Evolutionary conservation across 106 monocot genomes (phyloP), one percentile per base, ranked within the genome.

Genomic region (Dendrobium nobile): DNA sequence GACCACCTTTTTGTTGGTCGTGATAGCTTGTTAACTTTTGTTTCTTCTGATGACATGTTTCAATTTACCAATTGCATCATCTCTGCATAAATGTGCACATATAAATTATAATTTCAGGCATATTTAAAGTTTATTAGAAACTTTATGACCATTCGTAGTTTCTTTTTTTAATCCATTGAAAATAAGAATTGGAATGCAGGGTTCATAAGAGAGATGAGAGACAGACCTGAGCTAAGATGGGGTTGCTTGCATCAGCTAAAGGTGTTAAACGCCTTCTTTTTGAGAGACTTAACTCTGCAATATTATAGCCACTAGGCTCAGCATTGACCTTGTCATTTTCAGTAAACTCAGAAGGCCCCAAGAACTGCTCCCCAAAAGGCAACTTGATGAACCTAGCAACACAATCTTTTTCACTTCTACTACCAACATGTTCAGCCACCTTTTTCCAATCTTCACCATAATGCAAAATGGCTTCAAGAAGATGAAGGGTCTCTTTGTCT

Each of bases 371-470:
- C 40, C 95, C 98, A 86, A 95, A 93, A 28, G 95, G 92, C 75
- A 99, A 80, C 75, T 84, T 89, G 41, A 92, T 82, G 78, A 92
- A 98, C 82, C 91, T 91, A 43, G 87, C 86, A 84, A 95, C 86
- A 82, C 98, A 99, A 9, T 99, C 98, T 80, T 85, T 92, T 73
- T 86, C 95, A 47, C 77, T 87, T 85, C 91, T 90, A 61, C 88
- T 91, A 56, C 91, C 92, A 64, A 93, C 95, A 88, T 99, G 89
- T 33, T 94, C 91, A 19, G 89, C 86, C 42, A 99, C 98, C 81
- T 88, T 99, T 81, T 91, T 95, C 98, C 98, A 99, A 79, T 99
- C 98, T 81, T 95, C 98, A 47, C 89, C 92, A 83, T 88, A 90
- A 45, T 95, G 92, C 44, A 88, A 85, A 48, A 99, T 47, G 7